Percentiles rank a stretch among this genome's conserved stretches.
phyloP scores from a whole-genome alignment of 352 stramenopile species.

The Globisporangium cederbergense region DNA sequence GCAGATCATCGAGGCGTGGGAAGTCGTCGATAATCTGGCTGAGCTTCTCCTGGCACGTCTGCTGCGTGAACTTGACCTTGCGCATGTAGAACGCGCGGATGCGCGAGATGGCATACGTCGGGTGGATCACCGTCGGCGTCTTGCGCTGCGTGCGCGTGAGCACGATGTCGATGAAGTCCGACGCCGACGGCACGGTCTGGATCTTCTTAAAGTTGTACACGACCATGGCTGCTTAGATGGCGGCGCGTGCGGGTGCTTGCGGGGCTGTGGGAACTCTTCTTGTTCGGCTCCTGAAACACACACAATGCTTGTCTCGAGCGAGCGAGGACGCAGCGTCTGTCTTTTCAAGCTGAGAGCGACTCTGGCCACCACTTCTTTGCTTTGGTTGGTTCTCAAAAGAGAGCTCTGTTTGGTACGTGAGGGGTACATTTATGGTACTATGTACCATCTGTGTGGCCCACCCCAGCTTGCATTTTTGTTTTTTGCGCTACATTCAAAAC shows the following conservation, averaged over 20 bases:
- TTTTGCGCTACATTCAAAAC: not conserved
- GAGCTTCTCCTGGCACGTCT: slow-evolving; percentile 98
- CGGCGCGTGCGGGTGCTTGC: not conserved
- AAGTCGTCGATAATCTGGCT: slow-evolving; percentile 98
- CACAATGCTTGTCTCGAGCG: slow-evolving; percentile 13
- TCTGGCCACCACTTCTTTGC: slow-evolving; percentile 13
- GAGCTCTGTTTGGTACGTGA: not conserved
- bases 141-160: slow-evolving; percentile 98
- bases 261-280: slow-evolving; percentile 1
- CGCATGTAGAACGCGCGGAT: slow-evolving; percentile 97
- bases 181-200: slow-evolving; percentile 93
- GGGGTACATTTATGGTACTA: slow-evolving; percentile 4
- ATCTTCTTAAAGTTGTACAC: slow-evolving; percentile 99
- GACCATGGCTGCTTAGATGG: slow-evolving; percentile 74
- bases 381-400: slow-evolving; percentile 37
- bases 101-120: slow-evolving; percentile 95
- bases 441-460: not conserved
- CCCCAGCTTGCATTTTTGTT: not conserved
- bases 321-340: slow-evolving; percentile 5
- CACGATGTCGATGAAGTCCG: slow-evolving; percentile 99
- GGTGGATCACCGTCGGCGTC: slow-evolving; percentile 99
- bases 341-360: slow-evolving; percentile 20
- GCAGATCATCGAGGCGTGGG: slow-evolving; percentile 96
- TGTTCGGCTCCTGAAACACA: slow-evolving; percentile 17
- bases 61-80: slow-evolving; percentile 99